These are phyloP conservation scores for Xerocomellus intermedius DNA, from an alignment of 768 basidiomycete species.

Conservation along the genomic window DNA sequence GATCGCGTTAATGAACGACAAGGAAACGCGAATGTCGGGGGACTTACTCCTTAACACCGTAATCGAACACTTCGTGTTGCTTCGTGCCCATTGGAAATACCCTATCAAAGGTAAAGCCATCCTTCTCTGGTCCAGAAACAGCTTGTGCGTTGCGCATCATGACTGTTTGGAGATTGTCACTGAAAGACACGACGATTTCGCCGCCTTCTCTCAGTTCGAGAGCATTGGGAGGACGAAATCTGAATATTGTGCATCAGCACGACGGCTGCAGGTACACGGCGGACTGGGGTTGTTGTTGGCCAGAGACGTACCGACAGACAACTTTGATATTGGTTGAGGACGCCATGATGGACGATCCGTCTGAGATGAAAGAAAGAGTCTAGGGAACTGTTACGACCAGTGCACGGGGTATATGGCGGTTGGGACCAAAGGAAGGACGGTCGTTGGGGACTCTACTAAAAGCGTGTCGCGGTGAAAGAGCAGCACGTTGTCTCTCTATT, in stretches of 20 bases:
- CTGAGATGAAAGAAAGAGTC: constrained; percentile 12
- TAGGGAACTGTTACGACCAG: constrained; percentile 14
- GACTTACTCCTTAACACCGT: constrained; percentile 93
- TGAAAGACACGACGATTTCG: constrained; percentile 86
- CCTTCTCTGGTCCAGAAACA: constrained; percentile 85
- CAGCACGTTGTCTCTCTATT: constrained; percentile 14
- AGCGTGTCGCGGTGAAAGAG: constrained; percentile 23
- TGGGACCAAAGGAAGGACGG: constrained; percentile 3
- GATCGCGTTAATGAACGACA: constrained; percentile 19
- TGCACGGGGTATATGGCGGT: constrained; percentile 16
- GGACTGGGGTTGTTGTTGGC: constrained; percentile 2
- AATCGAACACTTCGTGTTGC: constrained; percentile 96
- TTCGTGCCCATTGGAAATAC: constrained; percentile 91
- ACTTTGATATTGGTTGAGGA: constrained; percentile 93
- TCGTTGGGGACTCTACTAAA: constrained; percentile 2
- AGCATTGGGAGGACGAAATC: constrained; percentile 94
- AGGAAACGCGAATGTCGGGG: not conserved
- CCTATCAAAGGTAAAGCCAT: constrained; percentile 97
- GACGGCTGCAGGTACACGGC: not conserved
- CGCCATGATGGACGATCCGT: constrained; percentile 53
- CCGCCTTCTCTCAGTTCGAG: constrained; percentile 87
- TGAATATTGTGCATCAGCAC: constrained; percentile 30
- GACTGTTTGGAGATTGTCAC: constrained; percentile 82
- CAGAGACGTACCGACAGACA: constrained; percentile 86
- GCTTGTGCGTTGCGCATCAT: constrained; percentile 69